Evolutionary conservation across 768 basidiomycete genomes (phyloP).

Genomic region (Lactarius hatsudake): DNA sequence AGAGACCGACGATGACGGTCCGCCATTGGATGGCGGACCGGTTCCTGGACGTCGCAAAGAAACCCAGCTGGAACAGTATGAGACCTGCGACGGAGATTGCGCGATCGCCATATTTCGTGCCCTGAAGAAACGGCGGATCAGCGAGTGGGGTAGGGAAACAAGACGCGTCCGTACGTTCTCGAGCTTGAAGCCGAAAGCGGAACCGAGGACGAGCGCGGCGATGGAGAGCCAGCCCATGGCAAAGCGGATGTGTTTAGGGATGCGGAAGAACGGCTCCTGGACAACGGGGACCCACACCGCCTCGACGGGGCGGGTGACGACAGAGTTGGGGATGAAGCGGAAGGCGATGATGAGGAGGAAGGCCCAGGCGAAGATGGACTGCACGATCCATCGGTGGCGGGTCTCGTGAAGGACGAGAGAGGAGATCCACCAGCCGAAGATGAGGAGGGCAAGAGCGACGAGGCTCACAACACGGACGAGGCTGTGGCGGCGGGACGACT

Average conservation of each 20-base stretch:
- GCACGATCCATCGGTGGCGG: slow-evolving; percentile 78
- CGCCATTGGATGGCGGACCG: slow-evolving; percentile 73
- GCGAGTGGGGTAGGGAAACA: slow-evolving; percentile 2
- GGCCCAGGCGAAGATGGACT: slow-evolving; percentile 80
- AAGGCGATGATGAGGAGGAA: slow-evolving; percentile 79
- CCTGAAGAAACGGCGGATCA: slow-evolving; percentile 35
- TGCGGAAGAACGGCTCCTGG: slow-evolving; percentile 62
- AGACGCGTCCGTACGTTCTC: slow-evolving; percentile 51
- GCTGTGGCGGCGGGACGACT: slow-evolving; percentile 23
- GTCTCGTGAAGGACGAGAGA: slow-evolving; percentile 65
- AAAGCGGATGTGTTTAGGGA: slow-evolving; percentile 53
- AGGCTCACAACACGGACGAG: slow-evolving; percentile 41
- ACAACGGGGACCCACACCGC: slow-evolving; percentile 68
- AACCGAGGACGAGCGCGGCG: slow-evolving; percentile 76
- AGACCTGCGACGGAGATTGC: slow-evolving; percentile 81
- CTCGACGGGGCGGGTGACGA: slow-evolving; percentile 67
- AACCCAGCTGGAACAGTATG: slow-evolving; percentile 72
- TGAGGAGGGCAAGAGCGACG: slow-evolving; percentile 50
- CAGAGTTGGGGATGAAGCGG: slow-evolving; percentile 74
- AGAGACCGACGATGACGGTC: slow-evolving; percentile 84
- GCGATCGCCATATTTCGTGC: slow-evolving; percentile 70
- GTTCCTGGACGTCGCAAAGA: slow-evolving; percentile 65
- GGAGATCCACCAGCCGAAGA: slow-evolving; percentile 86
- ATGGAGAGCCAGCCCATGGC: slow-evolving; percentile 74
- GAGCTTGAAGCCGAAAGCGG: slow-evolving; percentile 78